These are phyloP conservation scores for Laburnicola sp. DNA, from an alignment of 2,329 filamentous ascomycete species.

Conservation along the genomic window DNA sequence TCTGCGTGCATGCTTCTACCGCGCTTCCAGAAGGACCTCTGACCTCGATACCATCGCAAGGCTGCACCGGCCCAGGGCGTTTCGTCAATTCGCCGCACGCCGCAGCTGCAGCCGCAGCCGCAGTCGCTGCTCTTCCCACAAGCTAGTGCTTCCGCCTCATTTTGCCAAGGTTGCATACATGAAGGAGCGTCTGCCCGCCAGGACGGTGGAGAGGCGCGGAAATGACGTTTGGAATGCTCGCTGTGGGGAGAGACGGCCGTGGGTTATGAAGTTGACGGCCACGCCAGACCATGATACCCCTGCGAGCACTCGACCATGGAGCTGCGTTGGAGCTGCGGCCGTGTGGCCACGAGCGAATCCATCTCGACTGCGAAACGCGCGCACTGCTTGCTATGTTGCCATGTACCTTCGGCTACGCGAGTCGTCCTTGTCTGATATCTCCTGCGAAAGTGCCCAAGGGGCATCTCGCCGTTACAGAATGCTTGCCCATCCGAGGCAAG, in stretches of 20 bases:
- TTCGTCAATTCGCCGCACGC: neutral
- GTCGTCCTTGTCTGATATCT: neutral
- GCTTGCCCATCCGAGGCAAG: neutral
- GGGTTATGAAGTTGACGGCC: no score
- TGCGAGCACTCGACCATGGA: neutral
- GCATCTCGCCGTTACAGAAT: constrained; percentile 5
- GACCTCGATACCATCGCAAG: neutral
- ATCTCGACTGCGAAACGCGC: constrained; percentile 1
- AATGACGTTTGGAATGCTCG: neutral
- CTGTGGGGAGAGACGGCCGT: no score
- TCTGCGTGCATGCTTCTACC: constrained; percentile 9
- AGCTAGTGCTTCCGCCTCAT: neutral
- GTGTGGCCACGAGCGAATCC: neutral
- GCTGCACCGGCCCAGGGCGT: neutral
- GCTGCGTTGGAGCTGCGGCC: no score
- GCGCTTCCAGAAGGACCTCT: constrained; percentile 17
- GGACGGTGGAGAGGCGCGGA: neutral
- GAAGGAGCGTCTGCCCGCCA: neutral
- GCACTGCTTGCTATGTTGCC: neutral
- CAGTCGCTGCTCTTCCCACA: neutral
- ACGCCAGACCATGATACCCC: constrained; percentile 1
- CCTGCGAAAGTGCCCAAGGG: constrained; percentile 1
- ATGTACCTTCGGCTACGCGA: neutral
- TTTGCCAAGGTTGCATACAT: neutral
- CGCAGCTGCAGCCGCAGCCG: no score